Evolutionary conservation across 2,329 filamentous ascomycete genomes (phyloP).

Genomic region (Sporothrix mexicana): DNA sequence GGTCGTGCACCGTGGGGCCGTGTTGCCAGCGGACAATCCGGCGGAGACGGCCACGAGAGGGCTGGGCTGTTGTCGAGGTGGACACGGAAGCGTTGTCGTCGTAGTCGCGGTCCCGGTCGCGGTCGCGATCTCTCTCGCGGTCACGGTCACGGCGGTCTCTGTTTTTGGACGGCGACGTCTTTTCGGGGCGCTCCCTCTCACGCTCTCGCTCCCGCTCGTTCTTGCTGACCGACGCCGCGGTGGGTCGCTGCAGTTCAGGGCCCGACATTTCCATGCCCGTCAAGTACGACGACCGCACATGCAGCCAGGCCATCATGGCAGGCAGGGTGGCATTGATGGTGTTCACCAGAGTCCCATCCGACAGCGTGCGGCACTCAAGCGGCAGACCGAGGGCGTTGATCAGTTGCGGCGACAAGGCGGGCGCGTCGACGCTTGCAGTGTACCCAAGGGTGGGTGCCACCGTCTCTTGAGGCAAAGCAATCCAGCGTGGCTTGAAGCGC

Average conservation of each 20-base stretch:
- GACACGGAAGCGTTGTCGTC: constrained; percentile 31
- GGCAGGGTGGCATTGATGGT: constrained; percentile 37
- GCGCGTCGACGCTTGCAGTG: constrained; percentile 35
- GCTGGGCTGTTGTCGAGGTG: neutral
- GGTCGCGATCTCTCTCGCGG: constrained; percentile 15
- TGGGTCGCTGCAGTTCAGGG: constrained; percentile 35
- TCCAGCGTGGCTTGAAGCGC: constrained; percentile 32
- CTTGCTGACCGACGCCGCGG: neutral
- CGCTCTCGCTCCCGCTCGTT: neutral
- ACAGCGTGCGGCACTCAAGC: constrained; percentile 29
- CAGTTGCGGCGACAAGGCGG: constrained; percentile 30
- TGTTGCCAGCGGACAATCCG: constrained; percentile 36
- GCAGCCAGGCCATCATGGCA: constrained; percentile 40
- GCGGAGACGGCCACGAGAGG: constrained; percentile 32
- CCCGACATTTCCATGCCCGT: constrained; percentile 35
- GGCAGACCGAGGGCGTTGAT: constrained; percentile 26
- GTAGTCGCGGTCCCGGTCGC: constrained; percentile 23
- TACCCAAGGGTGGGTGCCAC: constrained; percentile 31
- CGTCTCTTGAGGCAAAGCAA: constrained; percentile 34
- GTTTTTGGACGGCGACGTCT: constrained; percentile 25
- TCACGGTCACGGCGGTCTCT: constrained; percentile 22
- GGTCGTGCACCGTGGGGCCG: constrained; percentile 34
- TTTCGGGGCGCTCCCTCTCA: neutral
- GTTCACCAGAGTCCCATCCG: constrained; percentile 35
- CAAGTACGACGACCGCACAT: constrained; percentile 37